Conservation (phyloP, 768 basidiomycete genomes). For the Mycena rosella region DNA sequence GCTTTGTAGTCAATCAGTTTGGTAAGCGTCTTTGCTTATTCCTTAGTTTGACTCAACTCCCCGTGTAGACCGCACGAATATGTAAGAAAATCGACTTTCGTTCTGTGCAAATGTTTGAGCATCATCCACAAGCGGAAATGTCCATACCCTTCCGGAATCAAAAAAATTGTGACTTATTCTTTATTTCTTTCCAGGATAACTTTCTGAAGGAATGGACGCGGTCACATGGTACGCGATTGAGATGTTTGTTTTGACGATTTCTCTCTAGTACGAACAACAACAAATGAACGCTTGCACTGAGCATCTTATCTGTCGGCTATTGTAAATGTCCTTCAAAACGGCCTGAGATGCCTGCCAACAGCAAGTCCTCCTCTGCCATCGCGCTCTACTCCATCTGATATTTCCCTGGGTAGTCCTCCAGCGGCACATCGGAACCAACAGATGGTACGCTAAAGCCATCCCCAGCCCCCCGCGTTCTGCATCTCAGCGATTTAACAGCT, state of each 20-base stretch:
- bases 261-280: constrained; percentile 54
- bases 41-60: constrained; percentile 5
- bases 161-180: constrained; percentile 58
- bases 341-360: constrained; percentile 69
- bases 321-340: constrained; percentile 49
- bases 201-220: constrained; percentile 55
- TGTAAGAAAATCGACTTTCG: too few species aligned
- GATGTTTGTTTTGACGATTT: neutral
- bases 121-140: constrained; percentile 62
- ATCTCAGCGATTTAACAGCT: constrained; percentile 47
- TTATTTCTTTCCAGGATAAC: neutral
- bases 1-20: constrained; percentile 58
- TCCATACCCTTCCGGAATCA: constrained; percentile 61
- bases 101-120: too few species aligned
- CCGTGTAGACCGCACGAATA: constrained; percentile 66
- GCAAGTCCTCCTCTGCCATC: constrained; percentile 42
- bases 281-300: constrained; percentile 68
- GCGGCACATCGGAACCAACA: constrained; percentile 67
- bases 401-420: constrained; percentile 59
- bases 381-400: neutral
- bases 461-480: too few species aligned
- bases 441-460: constrained; percentile 68
- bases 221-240: neutral
- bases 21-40: constrained; percentile 44
- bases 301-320: constrained; percentile 73